Evolutionary conservation across 441 rosid genomes (phyloP).

Genomic region (Euphorbia celastroides): DNA sequence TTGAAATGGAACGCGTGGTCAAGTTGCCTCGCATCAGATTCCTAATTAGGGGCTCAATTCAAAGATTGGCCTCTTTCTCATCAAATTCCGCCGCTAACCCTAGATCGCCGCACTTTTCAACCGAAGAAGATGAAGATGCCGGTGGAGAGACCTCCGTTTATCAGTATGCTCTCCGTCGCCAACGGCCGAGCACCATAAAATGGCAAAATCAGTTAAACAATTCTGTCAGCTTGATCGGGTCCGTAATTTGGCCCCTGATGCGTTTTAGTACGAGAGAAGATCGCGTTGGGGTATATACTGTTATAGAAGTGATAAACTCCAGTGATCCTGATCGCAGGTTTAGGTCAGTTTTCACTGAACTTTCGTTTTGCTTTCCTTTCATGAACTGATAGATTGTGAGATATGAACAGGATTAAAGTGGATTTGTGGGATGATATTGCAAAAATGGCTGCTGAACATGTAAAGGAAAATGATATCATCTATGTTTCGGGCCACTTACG

Average conservation of each 20-base stretch:
- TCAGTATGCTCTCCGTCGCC: constrained; percentile 42
- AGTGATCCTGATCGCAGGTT: constrained; percentile 24
- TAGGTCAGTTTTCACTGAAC: constrained; percentile 30
- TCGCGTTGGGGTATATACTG: constrained; percentile 35
- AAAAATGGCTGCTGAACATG: constrained; percentile 36
- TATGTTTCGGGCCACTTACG: constrained; percentile 53
- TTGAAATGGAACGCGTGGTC: constrained; percentile 30
- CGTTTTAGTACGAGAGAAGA: constrained; percentile 11
- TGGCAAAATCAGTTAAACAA: constrained; percentile 31
- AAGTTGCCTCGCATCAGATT: constrained; percentile 19
- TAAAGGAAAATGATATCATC: constrained; percentile 50
- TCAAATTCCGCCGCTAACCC: constrained; percentile 22
- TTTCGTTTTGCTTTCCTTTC: not conserved
- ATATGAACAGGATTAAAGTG: constrained; percentile 42
- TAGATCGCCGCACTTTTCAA: constrained; percentile 24
- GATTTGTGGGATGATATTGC: constrained; percentile 46
- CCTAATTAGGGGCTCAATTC: constrained; percentile 29
- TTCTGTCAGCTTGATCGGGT: constrained; percentile 54
- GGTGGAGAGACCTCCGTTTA: constrained; percentile 36
- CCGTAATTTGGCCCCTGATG: constrained; percentile 33
- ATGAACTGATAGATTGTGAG: not conserved
- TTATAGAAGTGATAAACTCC: constrained; percentile 33
- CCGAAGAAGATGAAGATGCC: constrained; percentile 24
- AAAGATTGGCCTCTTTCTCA: constrained; percentile 19
- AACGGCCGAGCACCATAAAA: constrained; percentile 46